A percentile compares a stretch with the other conserved stretches of the same genome.
Evolutionary conservation across 306 rosid genomes (phyloP).

Genomic region (Medicago ruthenica): DNA sequence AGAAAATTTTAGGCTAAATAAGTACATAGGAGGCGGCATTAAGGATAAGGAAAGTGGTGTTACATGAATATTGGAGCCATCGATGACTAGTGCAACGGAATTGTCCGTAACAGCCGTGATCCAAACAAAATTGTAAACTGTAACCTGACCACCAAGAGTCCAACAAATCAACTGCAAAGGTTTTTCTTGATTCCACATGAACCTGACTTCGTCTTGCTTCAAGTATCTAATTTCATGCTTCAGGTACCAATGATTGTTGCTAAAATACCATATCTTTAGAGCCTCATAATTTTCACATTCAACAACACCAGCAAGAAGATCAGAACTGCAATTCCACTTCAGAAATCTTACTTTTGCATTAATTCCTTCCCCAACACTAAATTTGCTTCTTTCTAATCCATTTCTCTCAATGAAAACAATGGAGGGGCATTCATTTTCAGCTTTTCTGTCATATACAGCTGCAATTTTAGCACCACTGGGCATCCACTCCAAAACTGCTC

Average conservation of each 20-base stretch:
- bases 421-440: constrained; percentile 66
- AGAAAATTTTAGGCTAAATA: constrained; percentile 75
- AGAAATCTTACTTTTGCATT: constrained; percentile 62
- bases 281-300: constrained; percentile 72
- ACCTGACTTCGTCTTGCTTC: constrained; percentile 68
- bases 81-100: constrained; percentile 78
- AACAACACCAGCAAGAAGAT: constrained; percentile 89
- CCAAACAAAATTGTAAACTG: constrained; percentile 78
- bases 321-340: constrained; percentile 98
- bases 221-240: constrained; percentile 82
- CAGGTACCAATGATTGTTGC: constrained; percentile 92
- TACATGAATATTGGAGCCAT: constrained; percentile 67
- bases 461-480: constrained; percentile 98
- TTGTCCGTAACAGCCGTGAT: constrained; percentile 71
- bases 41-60: constrained; percentile 77
- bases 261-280: constrained; percentile 81
- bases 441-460: constrained; percentile 68
- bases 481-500: constrained; percentile 89
- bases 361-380: constrained; percentile 64
- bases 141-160: constrained; percentile 82
- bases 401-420: constrained; percentile 92
- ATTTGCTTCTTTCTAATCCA: constrained; percentile 83
- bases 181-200: constrained; percentile 82
- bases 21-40: constrained; percentile 92
- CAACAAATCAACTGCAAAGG: constrained; percentile 85